Conservation (phyloP, 345 rosid species). For the Alliaria petiolata region DNA sequence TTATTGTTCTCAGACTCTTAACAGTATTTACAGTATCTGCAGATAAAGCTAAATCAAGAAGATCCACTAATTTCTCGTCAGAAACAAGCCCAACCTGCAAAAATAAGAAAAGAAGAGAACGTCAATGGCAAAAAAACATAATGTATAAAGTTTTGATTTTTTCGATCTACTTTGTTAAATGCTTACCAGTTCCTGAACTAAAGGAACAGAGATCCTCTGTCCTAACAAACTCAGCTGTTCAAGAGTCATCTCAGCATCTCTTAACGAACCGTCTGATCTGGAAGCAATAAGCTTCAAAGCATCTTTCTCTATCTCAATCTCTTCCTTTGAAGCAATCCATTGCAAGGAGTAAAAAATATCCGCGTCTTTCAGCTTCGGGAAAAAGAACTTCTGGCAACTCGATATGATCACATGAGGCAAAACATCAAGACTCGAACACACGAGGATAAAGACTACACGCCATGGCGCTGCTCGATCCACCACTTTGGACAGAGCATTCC, state of each 20-base stretch:
- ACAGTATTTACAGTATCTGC: constrained; percentile 99
- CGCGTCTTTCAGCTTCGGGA: constrained; percentile 89
- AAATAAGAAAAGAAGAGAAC: neutral
- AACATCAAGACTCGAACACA: constrained; percentile 88
- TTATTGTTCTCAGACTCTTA: constrained; percentile 82
- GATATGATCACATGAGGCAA: constrained; percentile 92
- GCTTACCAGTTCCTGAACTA: constrained; percentile 94
- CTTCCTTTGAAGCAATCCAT: constrained; percentile 82
- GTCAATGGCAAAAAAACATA: neutral
- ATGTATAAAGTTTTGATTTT: neutral
- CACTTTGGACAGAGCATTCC: constrained; percentile 85
- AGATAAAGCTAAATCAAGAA: constrained; percentile 98
- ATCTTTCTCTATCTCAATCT: constrained; percentile 72
- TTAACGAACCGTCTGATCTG: constrained; percentile 90
- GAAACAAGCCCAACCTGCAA: constrained; percentile 90
- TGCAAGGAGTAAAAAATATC: constrained; percentile 78
- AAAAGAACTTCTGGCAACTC: constrained; percentile 96
- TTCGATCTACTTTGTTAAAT: neutral
- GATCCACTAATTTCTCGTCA: constrained; percentile 97
- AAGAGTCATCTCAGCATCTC: constrained; percentile 98
- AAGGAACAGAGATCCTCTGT: constrained; percentile 69
- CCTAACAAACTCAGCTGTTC: constrained; percentile 95
- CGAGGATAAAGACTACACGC: constrained; percentile 75
- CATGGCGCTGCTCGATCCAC: constrained; percentile 77
- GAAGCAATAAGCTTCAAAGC: constrained; percentile 95